Evolutionary conservation across 306 rosid species (phyloP).

Genomic region (Casuarina glauca): DNA sequence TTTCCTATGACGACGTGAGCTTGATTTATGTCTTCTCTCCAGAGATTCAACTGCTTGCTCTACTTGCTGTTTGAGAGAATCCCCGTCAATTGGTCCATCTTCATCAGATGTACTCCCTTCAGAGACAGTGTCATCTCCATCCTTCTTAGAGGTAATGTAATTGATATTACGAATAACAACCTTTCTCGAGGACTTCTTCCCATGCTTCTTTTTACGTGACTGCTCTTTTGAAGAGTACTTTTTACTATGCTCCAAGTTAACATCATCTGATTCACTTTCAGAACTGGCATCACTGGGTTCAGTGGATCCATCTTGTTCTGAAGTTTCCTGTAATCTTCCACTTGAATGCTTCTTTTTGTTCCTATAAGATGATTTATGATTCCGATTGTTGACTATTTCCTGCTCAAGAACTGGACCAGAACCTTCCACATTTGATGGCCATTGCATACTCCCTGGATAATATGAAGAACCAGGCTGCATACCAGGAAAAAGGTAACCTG

Average conservation of each 20-base stretch:
- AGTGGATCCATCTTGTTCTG: slow-evolving; percentile 60
- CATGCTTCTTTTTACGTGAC: slow-evolving; percentile 50
- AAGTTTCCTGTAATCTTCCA: slow-evolving; percentile 37
- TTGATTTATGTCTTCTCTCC: slow-evolving; percentile 74
- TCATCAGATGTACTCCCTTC: slow-evolving; percentile 69
- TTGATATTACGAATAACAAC: slow-evolving; percentile 96
- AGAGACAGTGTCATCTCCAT: slow-evolving; percentile 66
- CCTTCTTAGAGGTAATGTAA: slow-evolving; percentile 83
- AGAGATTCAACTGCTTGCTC: slow-evolving; percentile 82
- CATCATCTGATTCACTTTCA: slow-evolving; percentile 68
- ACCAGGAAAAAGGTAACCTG: slow-evolving; percentile 74
- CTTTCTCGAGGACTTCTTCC: slow-evolving; percentile 78
- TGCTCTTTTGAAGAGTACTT: slow-evolving; percentile 44
- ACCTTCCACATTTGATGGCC: slow-evolving; percentile 75
- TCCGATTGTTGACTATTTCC: slow-evolving; percentile 45
- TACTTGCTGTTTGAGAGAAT: slow-evolving; percentile 79
- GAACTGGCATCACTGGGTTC: slow-evolving; percentile 59
- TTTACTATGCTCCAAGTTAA: slow-evolving; percentile 41
- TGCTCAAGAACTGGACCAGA: slow-evolving; percentile 47
- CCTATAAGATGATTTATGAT: slow-evolving; percentile 50
- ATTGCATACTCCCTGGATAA: slow-evolving; percentile 80
- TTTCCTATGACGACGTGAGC: slow-evolving; percentile 52
- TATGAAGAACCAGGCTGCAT: slow-evolving; percentile 84
- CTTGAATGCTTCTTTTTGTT: slow-evolving; percentile 66
- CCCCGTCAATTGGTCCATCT: slow-evolving; percentile 65